A percentile compares a stretch with the other conserved stretches of the same genome.
phyloP scores from a whole-genome alignment of 345 rosid species.

The Luvunga scandens region DNA sequence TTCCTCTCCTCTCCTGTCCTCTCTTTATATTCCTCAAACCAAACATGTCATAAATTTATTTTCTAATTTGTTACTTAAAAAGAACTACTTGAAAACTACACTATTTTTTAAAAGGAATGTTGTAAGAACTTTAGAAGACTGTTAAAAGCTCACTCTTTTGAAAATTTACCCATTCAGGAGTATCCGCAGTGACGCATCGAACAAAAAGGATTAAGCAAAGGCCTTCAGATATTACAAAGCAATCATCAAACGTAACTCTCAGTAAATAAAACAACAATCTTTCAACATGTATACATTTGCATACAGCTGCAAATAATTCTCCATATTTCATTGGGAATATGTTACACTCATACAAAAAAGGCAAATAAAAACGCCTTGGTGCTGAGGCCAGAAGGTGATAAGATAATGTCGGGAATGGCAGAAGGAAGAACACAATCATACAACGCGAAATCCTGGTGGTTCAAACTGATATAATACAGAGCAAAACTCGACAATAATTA shows the following conservation, averaged over 20 bases:
- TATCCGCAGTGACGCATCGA: not conserved
- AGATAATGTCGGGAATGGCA: not conserved
- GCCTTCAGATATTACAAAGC: not conserved
- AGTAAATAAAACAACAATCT: not conserved
- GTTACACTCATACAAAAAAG: constrained; percentile 34
- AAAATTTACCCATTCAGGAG: not conserved
- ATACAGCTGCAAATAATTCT: constrained; percentile 9
- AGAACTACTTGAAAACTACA: too few species aligned
- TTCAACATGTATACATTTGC: not conserved
- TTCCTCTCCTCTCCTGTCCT: too few species aligned
- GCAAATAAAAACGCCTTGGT: constrained; percentile 41
- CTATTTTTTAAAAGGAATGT: too few species aligned
- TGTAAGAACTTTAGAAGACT: too few species aligned
- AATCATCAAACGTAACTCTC: not conserved
- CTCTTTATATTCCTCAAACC: too few species aligned
- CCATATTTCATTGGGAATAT: constrained; percentile 1
- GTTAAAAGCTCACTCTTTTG: too few species aligned
- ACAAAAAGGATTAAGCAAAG: not conserved
- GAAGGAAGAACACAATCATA: constrained; percentile 22
- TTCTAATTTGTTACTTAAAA: too few species aligned
- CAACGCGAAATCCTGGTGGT: constrained; percentile 24
- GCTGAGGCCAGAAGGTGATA: constrained; percentile 1
- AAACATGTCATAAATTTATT: too few species aligned
- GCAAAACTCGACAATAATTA: constrained; percentile 35
- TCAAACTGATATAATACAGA: constrained; percentile 38